Conservation (phyloP, 495 filamentous ascomycete genomes). For the Aspergillus panamensis region DNA sequence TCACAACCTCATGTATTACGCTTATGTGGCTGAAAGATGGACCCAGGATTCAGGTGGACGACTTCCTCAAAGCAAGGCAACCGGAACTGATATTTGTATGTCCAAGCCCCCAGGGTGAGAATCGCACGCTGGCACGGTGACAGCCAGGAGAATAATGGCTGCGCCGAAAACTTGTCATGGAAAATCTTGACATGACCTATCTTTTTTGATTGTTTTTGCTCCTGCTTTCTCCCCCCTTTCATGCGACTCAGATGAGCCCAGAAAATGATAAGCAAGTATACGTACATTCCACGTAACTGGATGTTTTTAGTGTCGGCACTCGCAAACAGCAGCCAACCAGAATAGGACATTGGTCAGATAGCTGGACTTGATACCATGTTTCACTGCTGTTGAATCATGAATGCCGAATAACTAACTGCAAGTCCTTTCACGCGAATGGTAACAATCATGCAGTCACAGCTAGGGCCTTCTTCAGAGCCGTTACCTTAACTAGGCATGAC, state of each 20-base stretch:
- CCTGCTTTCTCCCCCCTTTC: no score
- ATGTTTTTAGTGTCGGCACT: not conserved
- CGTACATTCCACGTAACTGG: not conserved
- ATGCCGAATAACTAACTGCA: no score
- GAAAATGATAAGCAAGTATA: not conserved
- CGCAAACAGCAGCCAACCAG: not conserved
- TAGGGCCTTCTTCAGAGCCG: no score
- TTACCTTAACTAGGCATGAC: no score
- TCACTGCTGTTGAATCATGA: no score
- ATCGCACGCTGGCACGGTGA: not conserved
- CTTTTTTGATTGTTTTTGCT: constrained; percentile 7
- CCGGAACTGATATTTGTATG: not conserved
- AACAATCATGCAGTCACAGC: not conserved
- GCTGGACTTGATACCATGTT: no score
- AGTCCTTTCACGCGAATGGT: not conserved
- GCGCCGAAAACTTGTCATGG: constrained; percentile 3
- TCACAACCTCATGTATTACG: not conserved
- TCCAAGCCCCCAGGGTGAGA: constrained; percentile 4
- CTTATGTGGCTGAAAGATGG: not conserved
- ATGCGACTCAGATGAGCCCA: not conserved
- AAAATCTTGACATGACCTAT: constrained; percentile 13
- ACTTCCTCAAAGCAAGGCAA: constrained; percentile 9
- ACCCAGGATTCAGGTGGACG: not conserved
- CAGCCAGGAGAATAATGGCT: constrained; percentile 6
- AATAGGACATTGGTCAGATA: not conserved